phyloP scores from a whole-genome alignment of 257 asterid genomes.

The Coffea canephora region DNA sequence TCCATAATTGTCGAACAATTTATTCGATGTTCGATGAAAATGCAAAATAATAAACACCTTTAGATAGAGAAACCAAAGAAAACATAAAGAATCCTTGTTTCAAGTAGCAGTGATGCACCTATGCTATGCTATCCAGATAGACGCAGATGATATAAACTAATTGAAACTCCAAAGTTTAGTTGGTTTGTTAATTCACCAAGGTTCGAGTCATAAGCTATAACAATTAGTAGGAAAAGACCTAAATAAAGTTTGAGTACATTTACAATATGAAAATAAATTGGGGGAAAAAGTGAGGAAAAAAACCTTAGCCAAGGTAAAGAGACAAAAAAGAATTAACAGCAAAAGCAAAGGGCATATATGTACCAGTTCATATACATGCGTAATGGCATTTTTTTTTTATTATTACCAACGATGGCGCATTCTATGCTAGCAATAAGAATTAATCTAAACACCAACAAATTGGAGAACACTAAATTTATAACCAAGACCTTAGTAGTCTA shows the following conservation, averaged over 20 bases:
- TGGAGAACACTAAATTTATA: too few relatives aligned
- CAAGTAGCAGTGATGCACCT: not conserved
- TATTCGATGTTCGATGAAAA: too few relatives aligned
- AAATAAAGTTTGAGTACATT: too few relatives aligned
- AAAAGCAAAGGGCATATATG: not conserved
- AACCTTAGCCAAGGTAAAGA: not conserved
- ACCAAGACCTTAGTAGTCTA: not conserved
- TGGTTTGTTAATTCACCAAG: too few relatives aligned
- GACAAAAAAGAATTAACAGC: not conserved
- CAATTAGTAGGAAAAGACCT: not conserved
- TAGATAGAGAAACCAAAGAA: not conserved
- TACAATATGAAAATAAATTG: too few relatives aligned
- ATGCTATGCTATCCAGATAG: not conserved
- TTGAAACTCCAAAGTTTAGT: not conserved
- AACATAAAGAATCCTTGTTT: not conserved
- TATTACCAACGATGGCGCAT: not conserved
- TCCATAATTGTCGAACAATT: too few relatives aligned
- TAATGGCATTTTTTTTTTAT: too few relatives aligned
- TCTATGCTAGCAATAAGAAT: not conserved
- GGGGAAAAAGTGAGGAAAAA: not conserved
- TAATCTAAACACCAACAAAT: not conserved
- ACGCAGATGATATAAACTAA: not conserved
- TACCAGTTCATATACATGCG: not conserved
- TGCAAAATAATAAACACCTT: too few relatives aligned
- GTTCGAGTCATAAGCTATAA: too few relatives aligned